Conservation (phyloP, 805 yeast species). For the Debaryomyces prosopidis region DNA sequence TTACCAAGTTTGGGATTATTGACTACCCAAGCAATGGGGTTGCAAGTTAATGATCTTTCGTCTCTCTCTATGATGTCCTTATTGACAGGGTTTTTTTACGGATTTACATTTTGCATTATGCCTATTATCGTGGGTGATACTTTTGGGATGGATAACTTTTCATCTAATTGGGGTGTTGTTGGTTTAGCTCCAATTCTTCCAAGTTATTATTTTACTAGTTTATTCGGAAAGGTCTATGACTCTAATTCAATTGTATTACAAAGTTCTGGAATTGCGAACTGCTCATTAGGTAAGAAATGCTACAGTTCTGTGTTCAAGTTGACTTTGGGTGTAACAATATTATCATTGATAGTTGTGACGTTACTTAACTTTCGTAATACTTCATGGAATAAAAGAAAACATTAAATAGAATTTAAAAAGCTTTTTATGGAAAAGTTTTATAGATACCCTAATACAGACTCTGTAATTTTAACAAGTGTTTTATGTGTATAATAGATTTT, state of each 20-base stretch:
- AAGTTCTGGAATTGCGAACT: conserved; percentile 15
- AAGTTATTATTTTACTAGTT: conserved; percentile 56
- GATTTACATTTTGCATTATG: conserved; percentile 67
- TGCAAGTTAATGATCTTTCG: conserved; percentile 27
- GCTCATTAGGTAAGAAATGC: conserved; percentile 35
- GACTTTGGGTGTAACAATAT: conserved; percentile 33
- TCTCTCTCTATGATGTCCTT: conserved; percentile 52
- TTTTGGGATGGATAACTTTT: conserved; percentile 67
- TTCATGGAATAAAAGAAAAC: not conserved
- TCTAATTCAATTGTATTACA: conserved; percentile 23
- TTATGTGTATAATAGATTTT: no score
- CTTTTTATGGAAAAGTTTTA: no score
- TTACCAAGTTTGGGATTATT: conserved; percentile 51
- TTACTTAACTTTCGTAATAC: conserved; percentile 13
- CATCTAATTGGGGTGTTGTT: conserved; percentile 73
- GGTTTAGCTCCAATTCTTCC: conserved; percentile 67
- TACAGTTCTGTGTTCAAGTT: conserved; percentile 48
- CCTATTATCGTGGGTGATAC: conserved; percentile 77
- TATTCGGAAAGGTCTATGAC: conserved; percentile 69
- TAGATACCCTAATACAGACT: no score
- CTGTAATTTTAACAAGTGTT: no score
- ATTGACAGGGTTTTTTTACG: conserved; percentile 71
- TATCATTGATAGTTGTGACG: conserved; percentile 22
- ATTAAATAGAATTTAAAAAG: no score
- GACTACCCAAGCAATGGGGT: conserved; percentile 52